Evolutionary conservation across 257 asterid species (phyloP).

Genomic region (Nicotiana tomentosiformis): DNA sequence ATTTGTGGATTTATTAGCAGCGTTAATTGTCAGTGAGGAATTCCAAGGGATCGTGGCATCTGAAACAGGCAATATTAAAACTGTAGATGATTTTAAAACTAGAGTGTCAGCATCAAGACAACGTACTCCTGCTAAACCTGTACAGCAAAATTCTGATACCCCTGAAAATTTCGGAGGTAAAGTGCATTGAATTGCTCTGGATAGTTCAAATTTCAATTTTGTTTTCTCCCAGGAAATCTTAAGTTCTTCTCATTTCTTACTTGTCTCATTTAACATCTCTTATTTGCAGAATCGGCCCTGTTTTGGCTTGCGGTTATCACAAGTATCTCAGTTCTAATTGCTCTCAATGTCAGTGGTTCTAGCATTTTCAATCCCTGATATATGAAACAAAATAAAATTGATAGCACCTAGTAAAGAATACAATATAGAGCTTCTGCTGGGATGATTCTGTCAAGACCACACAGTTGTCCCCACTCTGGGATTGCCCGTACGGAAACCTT

Average conservation of each 20-base stretch:
- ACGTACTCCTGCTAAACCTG: conserved; percentile 25
- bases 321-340: conserved; percentile 65
- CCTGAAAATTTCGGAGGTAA: conserved; percentile 53
- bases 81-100: conserved; percentile 25
- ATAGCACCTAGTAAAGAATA: neutral
- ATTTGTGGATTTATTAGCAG: conserved; percentile 74
- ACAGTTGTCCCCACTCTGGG: neutral
- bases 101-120: conserved; percentile 28
- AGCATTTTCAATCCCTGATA: conserved; percentile 84
- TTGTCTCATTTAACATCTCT: conserved; percentile 2
- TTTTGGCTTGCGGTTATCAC: conserved; percentile 78
- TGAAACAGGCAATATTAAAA: conserved; percentile 49
- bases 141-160: conserved; percentile 30
- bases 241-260: conserved; percentile 8
- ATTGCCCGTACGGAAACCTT: neutral
- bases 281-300: conserved; percentile 58
- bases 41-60: conserved; percentile 86
- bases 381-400: conserved; percentile 2
- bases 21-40: conserved; percentile 85
- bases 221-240: neutral
- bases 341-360: conserved; percentile 61
- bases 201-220: neutral
- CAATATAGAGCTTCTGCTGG: conserved; percentile 1
- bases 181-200: neutral
- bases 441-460: neutral